Percentiles rank a stretch among this genome's conserved stretches.
phyloP scores from a whole-genome alignment of 2,329 filamentous ascomycete species.

The Neonectria sp. region DNA sequence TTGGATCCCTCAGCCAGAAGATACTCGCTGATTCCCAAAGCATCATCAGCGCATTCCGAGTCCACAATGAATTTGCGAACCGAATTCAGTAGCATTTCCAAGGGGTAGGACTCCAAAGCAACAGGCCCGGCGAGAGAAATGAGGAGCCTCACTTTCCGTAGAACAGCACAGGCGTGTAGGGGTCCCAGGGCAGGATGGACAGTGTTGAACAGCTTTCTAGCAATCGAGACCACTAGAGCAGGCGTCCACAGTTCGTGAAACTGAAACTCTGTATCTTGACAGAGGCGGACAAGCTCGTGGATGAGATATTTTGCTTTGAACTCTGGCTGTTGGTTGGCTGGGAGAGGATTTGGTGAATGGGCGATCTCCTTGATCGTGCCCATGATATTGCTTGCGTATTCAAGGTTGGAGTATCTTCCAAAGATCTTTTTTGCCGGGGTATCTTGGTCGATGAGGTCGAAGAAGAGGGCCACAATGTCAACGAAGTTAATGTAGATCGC shows the following conservation, averaged over 20 bases:
- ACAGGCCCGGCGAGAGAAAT: constrained; percentile 82
- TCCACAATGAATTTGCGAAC: constrained; percentile 85
- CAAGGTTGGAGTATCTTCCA: constrained; percentile 70
- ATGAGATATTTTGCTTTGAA: constrained; percentile 86
- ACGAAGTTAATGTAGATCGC: constrained; percentile 80
- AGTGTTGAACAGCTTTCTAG: constrained; percentile 83
- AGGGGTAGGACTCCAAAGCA: constrained; percentile 83
- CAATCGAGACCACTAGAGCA: constrained; percentile 79
- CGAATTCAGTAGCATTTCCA: constrained; percentile 91
- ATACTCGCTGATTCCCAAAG: constrained; percentile 88
- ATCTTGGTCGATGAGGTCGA: constrained; percentile 84
- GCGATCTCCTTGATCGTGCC: constrained; percentile 78
- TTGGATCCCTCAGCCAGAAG: constrained; percentile 77
- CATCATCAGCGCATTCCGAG: constrained; percentile 90
- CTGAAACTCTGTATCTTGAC: constrained; percentile 78
- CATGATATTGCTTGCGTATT: constrained; percentile 75
- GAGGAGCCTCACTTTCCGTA: constrained; percentile 88
- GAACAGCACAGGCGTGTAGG: constrained; percentile 86
- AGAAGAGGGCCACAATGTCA: constrained; percentile 82
- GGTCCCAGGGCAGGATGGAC: constrained; percentile 89
- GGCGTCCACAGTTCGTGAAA: constrained; percentile 80
- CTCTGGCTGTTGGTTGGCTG: constrained; percentile 87
- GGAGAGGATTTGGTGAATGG: constrained; percentile 75
- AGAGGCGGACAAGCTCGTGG: constrained; percentile 84
- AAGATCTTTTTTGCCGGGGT: constrained; percentile 80